Evolutionary conservation across 176 grass and related monocot genomes (phyloP).

Genomic region (Bromus sterilis): DNA sequence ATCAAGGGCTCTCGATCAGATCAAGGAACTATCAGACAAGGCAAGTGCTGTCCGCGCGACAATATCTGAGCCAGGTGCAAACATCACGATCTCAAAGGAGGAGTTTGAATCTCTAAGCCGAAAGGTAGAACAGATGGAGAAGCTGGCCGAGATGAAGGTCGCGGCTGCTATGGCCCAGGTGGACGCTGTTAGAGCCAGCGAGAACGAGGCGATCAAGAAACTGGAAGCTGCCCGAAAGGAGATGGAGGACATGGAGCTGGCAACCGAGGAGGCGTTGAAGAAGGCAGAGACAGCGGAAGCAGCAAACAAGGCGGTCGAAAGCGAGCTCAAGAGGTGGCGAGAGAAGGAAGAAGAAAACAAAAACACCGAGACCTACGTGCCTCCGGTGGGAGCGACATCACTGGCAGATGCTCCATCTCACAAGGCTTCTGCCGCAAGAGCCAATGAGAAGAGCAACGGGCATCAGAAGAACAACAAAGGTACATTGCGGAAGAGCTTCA

Average conservation of each 20-base stretch:
- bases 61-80: conserved; percentile 60
- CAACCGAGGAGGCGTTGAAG: conserved; percentile 75
- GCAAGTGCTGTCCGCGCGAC: conserved; percentile 58
- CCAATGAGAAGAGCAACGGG: conserved; percentile 33
- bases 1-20: conserved; percentile 67
- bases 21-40: conserved; percentile 71
- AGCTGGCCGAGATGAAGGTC: conserved; percentile 82
- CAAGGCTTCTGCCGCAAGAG: conserved; percentile 3
- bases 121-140: conserved; percentile 76
- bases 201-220: conserved; percentile 76
- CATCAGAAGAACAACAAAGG: conserved; percentile 24
- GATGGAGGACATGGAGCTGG: conserved; percentile 75
- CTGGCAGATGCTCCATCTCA: conserved; percentile 11
- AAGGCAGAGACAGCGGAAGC: conserved; percentile 79
- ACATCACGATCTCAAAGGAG: conserved; percentile 76
- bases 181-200: conserved; percentile 75
- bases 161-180: conserved; percentile 81
- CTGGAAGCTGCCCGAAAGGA: conserved; percentile 69
- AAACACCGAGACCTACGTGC: conserved; percentile 30
- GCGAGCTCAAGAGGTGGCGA: conserved; percentile 71
- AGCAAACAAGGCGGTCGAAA: conserved; percentile 86
- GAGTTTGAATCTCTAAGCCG: conserved; percentile 75
- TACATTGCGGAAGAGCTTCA: conserved; percentile 48
- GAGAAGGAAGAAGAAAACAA: conserved; percentile 77
- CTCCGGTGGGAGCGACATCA: conserved; percentile 32